Evolutionary conservation across 1,284 basidiomycete species (phyloP).

Genomic region (Rhodotorula sp.): DNA sequence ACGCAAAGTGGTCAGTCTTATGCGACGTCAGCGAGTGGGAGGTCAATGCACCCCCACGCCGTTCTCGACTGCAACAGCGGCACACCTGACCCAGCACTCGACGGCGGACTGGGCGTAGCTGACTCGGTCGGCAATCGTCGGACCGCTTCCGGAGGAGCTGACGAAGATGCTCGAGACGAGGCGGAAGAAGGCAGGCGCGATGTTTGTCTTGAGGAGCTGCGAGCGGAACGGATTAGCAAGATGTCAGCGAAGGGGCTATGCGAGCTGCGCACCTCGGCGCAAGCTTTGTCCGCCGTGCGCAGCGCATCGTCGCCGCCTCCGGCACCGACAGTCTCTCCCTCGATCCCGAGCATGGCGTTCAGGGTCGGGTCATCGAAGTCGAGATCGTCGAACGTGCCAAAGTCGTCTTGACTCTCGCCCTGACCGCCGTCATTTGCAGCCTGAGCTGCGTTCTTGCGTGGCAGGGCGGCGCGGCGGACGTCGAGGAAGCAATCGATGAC

Average conservation of each 20-base stretch:
- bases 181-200: conserved; percentile 63
- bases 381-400: conserved; percentile 55
- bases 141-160: conserved; percentile 31
- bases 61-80: conserved; percentile 64
- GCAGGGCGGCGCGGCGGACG: conserved; percentile 55
- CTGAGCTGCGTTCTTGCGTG: conserved; percentile 48
- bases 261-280: conserved; percentile 44
- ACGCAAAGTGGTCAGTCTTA: conserved; percentile 4
- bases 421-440: conserved; percentile 20
- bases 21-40: too few relatives aligned
- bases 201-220: conserved; percentile 58
- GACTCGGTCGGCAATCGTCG: conserved; percentile 44
- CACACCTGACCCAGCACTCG: conserved; percentile 75
- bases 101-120: conserved; percentile 58
- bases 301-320: conserved; percentile 1
- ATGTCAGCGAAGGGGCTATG: conserved; percentile 4
- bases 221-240: conserved; percentile 21
- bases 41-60: conserved; percentile 58
- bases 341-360: conserved; percentile 56
- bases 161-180: conserved; percentile 59
- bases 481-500: conserved; percentile 67
- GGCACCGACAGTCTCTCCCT: conserved; percentile 8
- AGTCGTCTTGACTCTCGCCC: conserved; percentile 73
- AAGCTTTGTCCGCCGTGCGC: conserved; percentile 43
- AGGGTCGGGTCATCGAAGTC: conserved; percentile 62